A percentile compares a stretch with the other conserved stretches of the same genome.
Evolutionary conservation across 2,329 filamentous ascomycete species (phyloP).

Genomic region (Fusarium albosuccineum): DNA sequence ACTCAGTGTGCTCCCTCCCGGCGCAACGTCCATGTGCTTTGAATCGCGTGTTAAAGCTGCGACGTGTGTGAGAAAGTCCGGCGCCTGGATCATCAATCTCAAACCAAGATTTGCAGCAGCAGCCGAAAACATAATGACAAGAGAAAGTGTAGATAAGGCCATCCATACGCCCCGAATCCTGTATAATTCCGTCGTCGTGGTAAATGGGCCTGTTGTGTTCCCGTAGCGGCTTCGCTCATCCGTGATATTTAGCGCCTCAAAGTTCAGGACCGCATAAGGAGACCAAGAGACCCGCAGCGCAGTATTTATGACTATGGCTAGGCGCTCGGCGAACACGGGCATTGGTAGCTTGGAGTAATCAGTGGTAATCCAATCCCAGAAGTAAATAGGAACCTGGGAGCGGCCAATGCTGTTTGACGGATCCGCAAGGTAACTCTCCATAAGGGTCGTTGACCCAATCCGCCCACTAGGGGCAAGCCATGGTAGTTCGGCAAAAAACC

Average conservation of each 20-base stretch:
- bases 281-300: not conserved
- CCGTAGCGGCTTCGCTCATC: not conserved
- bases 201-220: not conserved
- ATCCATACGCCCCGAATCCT: not conserved
- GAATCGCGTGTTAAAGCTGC: not conserved
- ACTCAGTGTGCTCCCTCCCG: too few species aligned
- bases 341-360: not conserved
- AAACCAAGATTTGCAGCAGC: not conserved
- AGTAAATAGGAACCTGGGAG: too few species aligned
- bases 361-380: too few species aligned
- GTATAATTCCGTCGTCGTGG: not conserved
- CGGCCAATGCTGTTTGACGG: not conserved
- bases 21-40: not conserved
- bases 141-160: not conserved
- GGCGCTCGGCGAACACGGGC: not conserved
- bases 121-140: not conserved
- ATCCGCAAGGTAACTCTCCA: not conserved
- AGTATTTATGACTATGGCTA: not conserved
- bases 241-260: not conserved
- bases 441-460: not conserved
- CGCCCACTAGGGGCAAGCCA: not conserved
- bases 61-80: not conserved
- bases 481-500: not conserved
- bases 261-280: not conserved
- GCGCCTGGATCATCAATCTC: not conserved